Percentiles rank a stretch among this genome's conserved stretches.
Conservation (phyloP, 352 stramenopile genomes). For the Globisporangium solare region DNA sequence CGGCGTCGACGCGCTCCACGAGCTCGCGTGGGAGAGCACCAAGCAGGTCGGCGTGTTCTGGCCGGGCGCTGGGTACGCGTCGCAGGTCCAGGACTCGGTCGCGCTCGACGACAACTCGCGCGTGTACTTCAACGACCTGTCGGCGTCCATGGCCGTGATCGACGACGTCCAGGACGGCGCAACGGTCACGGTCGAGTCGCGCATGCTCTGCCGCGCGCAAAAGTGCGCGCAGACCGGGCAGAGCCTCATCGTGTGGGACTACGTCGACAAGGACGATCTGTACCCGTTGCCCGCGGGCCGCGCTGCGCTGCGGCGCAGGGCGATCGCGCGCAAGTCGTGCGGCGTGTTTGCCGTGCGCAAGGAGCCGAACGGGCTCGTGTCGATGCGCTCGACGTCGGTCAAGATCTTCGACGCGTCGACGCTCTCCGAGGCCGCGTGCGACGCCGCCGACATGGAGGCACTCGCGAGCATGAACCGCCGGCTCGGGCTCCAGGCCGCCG, state of each 20-base stretch:
- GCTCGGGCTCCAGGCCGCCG: slow-evolving; percentile 48
- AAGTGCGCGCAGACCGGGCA: slow-evolving; percentile 17
- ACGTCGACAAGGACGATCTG: slow-evolving; percentile 58
- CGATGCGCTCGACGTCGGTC: slow-evolving; percentile 49
- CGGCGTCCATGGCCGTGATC: slow-evolving; percentile 32
- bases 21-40: slow-evolving; percentile 38
- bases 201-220: slow-evolving; percentile 46
- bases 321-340: slow-evolving; percentile 47
- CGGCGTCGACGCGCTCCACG: slow-evolving; percentile 37
- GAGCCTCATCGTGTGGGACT: slow-evolving; percentile 57
- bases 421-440: background rate
- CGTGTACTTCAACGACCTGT: slow-evolving; percentile 49
- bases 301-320: slow-evolving; percentile 13
- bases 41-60: slow-evolving; percentile 58
- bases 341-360: slow-evolving; percentile 38
- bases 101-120: slow-evolving; percentile 18
- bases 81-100: slow-evolving; percentile 29
- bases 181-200: slow-evolving; percentile 51
- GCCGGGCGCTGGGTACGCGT: slow-evolving; percentile 33
- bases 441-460: slow-evolving; percentile 25
- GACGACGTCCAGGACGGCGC: slow-evolving; percentile 22
- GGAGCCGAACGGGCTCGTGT: slow-evolving; percentile 41
- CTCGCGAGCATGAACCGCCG: slow-evolving; percentile 29
- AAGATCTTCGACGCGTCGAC: slow-evolving; percentile 49
- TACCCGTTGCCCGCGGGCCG: slow-evolving; percentile 23